Percentiles rank a stretch among this genome's conserved stretches.
phyloP scores from a whole-genome alignment of 768 basidiomycete species.

The Lentinula boryana region DNA sequence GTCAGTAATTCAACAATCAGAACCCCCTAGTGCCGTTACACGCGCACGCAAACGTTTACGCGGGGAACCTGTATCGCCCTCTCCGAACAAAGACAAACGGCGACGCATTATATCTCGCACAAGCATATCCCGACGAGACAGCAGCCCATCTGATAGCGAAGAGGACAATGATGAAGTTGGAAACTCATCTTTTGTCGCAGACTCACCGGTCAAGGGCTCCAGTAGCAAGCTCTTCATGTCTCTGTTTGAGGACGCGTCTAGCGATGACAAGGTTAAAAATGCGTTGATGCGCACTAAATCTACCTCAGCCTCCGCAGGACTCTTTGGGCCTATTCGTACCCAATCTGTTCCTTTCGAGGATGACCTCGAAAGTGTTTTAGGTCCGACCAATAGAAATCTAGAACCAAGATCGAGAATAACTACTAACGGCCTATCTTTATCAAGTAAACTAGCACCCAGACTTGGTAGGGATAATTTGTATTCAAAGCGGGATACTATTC shows the following conservation, averaged over 20 bases:
- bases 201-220: conserved; percentile 66
- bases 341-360: background rate
- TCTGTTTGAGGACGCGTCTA: conserved; percentile 49
- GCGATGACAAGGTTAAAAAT: conserved; percentile 2
- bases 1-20: conserved; percentile 18
- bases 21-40: conserved; percentile 40
- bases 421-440: conserved; percentile 5
- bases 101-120: conserved; percentile 45
- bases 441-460: conserved; percentile 5
- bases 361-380: conserved; percentile 5
- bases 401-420: conserved; percentile 3
- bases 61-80: conserved; percentile 79
- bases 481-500: background rate
- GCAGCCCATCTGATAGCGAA: conserved; percentile 25
- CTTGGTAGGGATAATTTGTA: conserved; percentile 10
- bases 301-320: conserved; percentile 8
- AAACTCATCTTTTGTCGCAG: conserved; percentile 51
- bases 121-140: conserved; percentile 23
- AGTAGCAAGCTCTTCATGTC: conserved; percentile 57
- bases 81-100: conserved; percentile 73
- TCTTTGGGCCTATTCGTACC: conserved; percentile 3
- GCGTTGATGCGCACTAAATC: conserved; percentile 3
- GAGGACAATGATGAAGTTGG: conserved; percentile 25
- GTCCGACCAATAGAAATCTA: background rate
- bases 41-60: conserved; percentile 77